Conservation (phyloP, 805 yeast genomes). For the Hanseniaspora lindneri region DNA sequence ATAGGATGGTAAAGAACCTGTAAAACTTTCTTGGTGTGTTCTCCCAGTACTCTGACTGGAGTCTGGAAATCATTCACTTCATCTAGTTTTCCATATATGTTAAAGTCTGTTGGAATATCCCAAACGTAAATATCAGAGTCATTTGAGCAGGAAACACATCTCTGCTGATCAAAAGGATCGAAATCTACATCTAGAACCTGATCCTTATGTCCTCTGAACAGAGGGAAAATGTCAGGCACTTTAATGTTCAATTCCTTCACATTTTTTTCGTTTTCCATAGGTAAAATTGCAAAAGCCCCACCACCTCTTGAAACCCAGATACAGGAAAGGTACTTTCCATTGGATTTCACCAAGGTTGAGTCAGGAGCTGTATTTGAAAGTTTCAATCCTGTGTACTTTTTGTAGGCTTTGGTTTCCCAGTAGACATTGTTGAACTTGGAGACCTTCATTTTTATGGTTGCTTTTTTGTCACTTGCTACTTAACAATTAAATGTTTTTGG, state of each 20-base stretch:
- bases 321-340: conserved; percentile 73
- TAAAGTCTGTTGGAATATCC: conserved; percentile 74
- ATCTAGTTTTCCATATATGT: conserved; percentile 53
- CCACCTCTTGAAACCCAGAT: conserved; percentile 96
- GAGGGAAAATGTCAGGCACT: conserved; percentile 83
- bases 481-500: neutral
- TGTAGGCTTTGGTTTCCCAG: conserved; percentile 63
- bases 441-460: conserved; percentile 41
- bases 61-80: conserved; percentile 33
- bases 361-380: conserved; percentile 93
- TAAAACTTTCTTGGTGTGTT: conserved; percentile 92
- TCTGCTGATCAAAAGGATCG: conserved; percentile 74
- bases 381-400: conserved; percentile 40
- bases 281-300: conserved; percentile 93
- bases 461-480: neutral
- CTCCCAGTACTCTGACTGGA: conserved; percentile 59
- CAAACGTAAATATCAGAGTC: conserved; percentile 74
- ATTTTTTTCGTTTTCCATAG: conserved; percentile 33
- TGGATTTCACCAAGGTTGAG: conserved; percentile 74
- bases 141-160: conserved; percentile 69
- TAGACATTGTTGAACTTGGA: conserved; percentile 93
- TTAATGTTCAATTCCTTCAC: conserved; percentile 60
- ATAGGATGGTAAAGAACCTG: conserved; percentile 83
- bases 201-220: conserved; percentile 92
- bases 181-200: conserved; percentile 92